Evolutionary conservation across 2,329 filamentous ascomycete species (phyloP), one percentile per base, ranked within the genome.

Genomic region (Thelonectria olida): DNA sequence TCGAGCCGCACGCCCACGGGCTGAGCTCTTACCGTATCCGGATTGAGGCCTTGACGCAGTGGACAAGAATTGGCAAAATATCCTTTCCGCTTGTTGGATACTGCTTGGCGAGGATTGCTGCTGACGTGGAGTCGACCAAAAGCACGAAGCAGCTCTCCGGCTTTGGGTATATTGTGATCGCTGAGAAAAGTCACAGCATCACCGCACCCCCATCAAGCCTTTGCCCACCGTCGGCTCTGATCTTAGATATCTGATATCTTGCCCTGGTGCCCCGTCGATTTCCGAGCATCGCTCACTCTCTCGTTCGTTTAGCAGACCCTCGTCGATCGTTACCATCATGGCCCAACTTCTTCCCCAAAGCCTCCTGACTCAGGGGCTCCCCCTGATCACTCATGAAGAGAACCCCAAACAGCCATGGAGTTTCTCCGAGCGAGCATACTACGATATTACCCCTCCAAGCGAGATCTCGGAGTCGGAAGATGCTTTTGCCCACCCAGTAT

Each of bases 401-500:
- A 54, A 63, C 15, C 39, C 59, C 17, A 67, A 73, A n/a, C n/a
- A n/a, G 31, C 44, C 68, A n/a, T 74, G 72, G 66, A 63, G 55
- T 4, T 61, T 73, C 45, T 58, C 66, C 13, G 58, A 66, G 4
- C 62, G 58, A 34, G 57, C 38, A 25, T 75, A 75, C 56, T 76
- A 77, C 63, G 73, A 77, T 41, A 69, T 74, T 25, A 78, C 75
- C n/a, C 75, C 75, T 15, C 72, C 74, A 1, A 68, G 72, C 49
- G 75, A 78, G 56, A 55, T 71, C 25, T 71, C 66, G 7, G 73
- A 75, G n/a, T 47, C 64, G 5, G 68, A 70, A 7, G 66, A 69
- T 47, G 65, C 44, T 13, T 65, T 66, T 20, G 44, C 45, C 9
- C 49, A 34, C 9, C 45, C 58, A 4, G 41, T 45, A 0, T 9